Base-by-base conservation (phyloP, 441 rosid species). In the Metrosideros polymorpha region DNA sequence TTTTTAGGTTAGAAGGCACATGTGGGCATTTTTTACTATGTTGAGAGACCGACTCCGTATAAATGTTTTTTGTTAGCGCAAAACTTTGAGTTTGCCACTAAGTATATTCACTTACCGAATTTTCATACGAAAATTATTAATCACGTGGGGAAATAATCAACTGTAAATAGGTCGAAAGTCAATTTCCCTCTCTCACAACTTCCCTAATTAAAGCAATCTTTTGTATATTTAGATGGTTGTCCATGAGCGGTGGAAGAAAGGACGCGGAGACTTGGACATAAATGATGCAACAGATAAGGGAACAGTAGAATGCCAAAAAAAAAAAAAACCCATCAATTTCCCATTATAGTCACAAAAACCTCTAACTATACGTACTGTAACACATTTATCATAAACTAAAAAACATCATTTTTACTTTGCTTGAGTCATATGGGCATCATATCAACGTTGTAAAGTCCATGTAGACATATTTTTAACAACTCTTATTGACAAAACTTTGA, bases 381-480 rank as follows among this genome's bases (percentile, higher is more conserved):
- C 14, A 25, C 24, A 55, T 55, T 55, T 55, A 3, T 55, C 25
- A 3, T 25, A 27, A 55, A 25, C 4, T 55, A 55, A 25, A 55
- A 27, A 24, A 2, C n/a, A 9, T 25, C 29, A 25, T 55, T 55
- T 55, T 55, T 55, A 55, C 25, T 25, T 55, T 3, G 25, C 29
- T 4, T 25, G n/a, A 0, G 7, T 2, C 0, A 2, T 4, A 14
- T 55, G 24, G 25, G 25, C 29, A 55, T 0, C 12, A 6, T 25
- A 24, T 55, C 14, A 13, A 10, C 10, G 24, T 55, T 55, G 0
- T 55, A n/a, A 10, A n/a, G n/a, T 25, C 13, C 59, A 55, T 55
- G 29, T 55, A 24, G 59, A n/a, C 0, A 55, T 13, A 55, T n/a
- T 55, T 55, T 1, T 55, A 55, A 25, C 0, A 12, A 25, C 10